Evolutionary conservation across 1,284 basidiomycete genomes (phyloP).

Genomic region (Ganoderma boninense): DNA sequence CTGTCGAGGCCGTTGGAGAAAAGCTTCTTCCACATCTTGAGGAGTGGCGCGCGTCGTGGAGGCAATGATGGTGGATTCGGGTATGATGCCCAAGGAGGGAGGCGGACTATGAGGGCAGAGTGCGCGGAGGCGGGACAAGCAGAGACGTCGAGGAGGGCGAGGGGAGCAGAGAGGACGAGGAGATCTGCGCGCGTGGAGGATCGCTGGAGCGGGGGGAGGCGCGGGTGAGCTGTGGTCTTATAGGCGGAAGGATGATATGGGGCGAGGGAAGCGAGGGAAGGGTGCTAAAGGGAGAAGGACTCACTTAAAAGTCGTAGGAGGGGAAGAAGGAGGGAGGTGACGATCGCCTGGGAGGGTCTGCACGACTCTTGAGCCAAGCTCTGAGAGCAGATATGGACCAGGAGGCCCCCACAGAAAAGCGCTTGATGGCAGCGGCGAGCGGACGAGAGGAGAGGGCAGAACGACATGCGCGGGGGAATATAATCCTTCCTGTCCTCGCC

Average conservation of each 20-base stretch:
- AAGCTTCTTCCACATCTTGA: conserved; percentile 40
- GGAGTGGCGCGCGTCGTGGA: conserved; percentile 5
- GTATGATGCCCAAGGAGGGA: conserved; percentile 20
- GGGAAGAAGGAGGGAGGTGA: neutral
- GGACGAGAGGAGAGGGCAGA: conserved; percentile 30
- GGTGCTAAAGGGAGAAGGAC: conserved; percentile 19
- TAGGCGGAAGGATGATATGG: conserved; percentile 16
- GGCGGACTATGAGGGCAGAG: conserved; percentile 12
- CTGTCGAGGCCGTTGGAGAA: conserved; percentile 33
- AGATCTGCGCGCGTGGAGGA: conserved; percentile 23
- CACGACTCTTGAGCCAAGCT: conserved; percentile 38
- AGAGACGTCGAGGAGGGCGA: neutral
- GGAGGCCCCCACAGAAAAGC: conserved; percentile 38
- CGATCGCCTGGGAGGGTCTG: conserved; percentile 22
- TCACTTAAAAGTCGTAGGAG: conserved; percentile 31
- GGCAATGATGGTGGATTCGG: conserved; percentile 25
- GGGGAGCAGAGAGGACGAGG: neutral
- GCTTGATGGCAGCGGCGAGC: conserved; percentile 32
- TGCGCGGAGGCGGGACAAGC: conserved; percentile 13
- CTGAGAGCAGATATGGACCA: conserved; percentile 43
- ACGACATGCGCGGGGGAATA: conserved; percentile 20
- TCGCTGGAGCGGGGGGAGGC: conserved; percentile 25
- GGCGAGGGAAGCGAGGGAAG: conserved; percentile 7
- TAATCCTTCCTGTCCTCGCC: conserved; percentile 33
- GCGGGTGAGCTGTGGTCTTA: conserved; percentile 16